Evolutionary conservation across 225 moss, liverwort and hornwort genomes (phyloP).

Genomic region (Physcomitrellopsis africana): DNA sequence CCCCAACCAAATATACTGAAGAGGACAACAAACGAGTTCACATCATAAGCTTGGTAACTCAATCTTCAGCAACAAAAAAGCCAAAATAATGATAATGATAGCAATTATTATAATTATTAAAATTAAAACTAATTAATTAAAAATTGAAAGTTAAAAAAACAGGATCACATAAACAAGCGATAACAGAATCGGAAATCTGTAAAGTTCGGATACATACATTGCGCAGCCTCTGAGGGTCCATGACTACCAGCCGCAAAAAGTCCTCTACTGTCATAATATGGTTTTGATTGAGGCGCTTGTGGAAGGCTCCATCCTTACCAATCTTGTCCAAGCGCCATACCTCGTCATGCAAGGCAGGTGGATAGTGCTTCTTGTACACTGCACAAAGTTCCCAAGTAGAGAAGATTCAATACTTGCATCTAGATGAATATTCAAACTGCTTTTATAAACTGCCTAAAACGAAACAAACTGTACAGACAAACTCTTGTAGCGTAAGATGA

Average conservation of each 20-base stretch:
- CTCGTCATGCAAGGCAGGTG: conserved; percentile 54
- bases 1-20: neutral
- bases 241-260: conserved; percentile 56
- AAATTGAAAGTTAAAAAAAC: too few species aligned
- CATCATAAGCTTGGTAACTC: neutral
- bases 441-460: neutral
- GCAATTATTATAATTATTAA: too few species aligned
- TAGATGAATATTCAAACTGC: neutral
- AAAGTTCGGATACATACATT: conserved; percentile 33
- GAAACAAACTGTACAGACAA: neutral
- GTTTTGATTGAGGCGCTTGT: conserved; percentile 50
- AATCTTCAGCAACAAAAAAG: too few species aligned
- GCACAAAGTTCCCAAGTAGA: neutral
- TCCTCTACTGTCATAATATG: conserved; percentile 53
- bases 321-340: conserved; percentile 64
- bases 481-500: neutral
- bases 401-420: conserved; percentile 1
- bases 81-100: too few species aligned
- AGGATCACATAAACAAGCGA: neutral
- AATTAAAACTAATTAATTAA: too few species aligned
- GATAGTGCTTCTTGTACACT: conserved; percentile 67
- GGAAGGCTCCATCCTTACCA: conserved; percentile 48
- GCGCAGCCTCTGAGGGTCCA: conserved; percentile 60
- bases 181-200: neutral
- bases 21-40: neutral